These are phyloP conservation scores for Phialophora expanda DNA, from an alignment of 2,329 filamentous ascomycete genomes.

Conservation along the genomic window DNA sequence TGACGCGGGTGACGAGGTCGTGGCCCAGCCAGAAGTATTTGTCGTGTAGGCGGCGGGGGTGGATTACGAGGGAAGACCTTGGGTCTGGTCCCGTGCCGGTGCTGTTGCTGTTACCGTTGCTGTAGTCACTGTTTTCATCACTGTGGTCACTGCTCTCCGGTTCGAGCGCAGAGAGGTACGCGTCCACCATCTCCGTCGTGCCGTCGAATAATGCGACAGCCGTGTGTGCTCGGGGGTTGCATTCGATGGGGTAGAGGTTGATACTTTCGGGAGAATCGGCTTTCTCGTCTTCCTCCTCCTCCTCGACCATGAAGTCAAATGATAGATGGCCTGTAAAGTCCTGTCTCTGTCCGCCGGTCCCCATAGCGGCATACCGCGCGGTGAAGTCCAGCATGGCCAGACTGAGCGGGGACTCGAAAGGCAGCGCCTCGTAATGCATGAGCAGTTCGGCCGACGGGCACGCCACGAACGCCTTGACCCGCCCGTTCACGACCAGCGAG, in stretches of 20 bases:
- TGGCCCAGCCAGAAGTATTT: conserved; percentile 71
- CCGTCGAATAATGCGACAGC: conserved; percentile 66
- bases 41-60: conserved; percentile 30
- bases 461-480: conserved; percentile 69
- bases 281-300: conserved; percentile 41
- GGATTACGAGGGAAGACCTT: conserved; percentile 24
- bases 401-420: conserved; percentile 59
- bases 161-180: conserved; percentile 59
- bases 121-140: too few species aligned
- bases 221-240: conserved; percentile 72
- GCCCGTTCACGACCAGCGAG: conserved; percentile 67
- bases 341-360: conserved; percentile 39
- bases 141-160: background rate
- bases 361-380: conserved; percentile 58
- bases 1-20: conserved; percentile 61
- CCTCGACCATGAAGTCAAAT: conserved; percentile 71
- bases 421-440: conserved; percentile 70
- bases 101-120: background rate
- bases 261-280: conserved; percentile 23
- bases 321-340: conserved; percentile 71
- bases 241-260: conserved; percentile 69
- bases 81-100: background rate
- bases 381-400: conserved; percentile 70
- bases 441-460: conserved; percentile 67
- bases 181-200: conserved; percentile 50